Evolutionary conservation across 106 monocot genomes (phyloP).

Genomic region (Apostasia ramifera): DNA sequence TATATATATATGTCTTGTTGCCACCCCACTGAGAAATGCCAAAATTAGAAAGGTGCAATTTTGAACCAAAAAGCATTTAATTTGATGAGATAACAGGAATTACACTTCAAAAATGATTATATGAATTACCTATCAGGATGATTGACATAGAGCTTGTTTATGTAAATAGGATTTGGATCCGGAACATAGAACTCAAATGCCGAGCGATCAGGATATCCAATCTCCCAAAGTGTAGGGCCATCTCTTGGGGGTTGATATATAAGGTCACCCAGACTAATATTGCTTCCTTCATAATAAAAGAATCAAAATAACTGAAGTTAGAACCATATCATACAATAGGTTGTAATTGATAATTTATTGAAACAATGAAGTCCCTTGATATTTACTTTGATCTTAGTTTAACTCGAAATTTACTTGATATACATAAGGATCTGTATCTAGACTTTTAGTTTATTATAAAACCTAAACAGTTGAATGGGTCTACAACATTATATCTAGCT

Average conservation of each 20-base stretch:
- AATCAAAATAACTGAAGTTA: background rate
- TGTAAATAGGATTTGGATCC: conserved; percentile 55
- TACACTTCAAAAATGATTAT: background rate
- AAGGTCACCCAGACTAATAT: conserved; percentile 49
- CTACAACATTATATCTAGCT: too few species aligned
- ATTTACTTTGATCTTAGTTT: too few species aligned
- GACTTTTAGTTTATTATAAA: too few species aligned
- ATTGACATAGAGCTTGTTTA: conserved; percentile 54
- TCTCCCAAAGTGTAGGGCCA: conserved; percentile 87
- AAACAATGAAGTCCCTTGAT: too few species aligned
- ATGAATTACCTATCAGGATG: conserved; percentile 38
- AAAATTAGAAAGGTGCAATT: too few species aligned
- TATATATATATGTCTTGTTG: too few species aligned
- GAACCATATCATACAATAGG: background rate
- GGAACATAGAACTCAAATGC: conserved; percentile 73
- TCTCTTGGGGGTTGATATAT: conserved; percentile 69
- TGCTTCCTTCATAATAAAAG: conserved; percentile 17
- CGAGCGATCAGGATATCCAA: conserved; percentile 65
- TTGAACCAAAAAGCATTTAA: too few species aligned
- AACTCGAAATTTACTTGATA: too few species aligned
- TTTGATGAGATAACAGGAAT: too few species aligned
- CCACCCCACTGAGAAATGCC: too few species aligned
- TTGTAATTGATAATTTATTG: background rate
- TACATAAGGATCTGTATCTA: too few species aligned
- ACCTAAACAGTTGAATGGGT: too few species aligned